Evolutionary conservation across 2,329 filamentous ascomycete genomes (phyloP).

Genomic region (Tolypocladium paradoxum): DNA sequence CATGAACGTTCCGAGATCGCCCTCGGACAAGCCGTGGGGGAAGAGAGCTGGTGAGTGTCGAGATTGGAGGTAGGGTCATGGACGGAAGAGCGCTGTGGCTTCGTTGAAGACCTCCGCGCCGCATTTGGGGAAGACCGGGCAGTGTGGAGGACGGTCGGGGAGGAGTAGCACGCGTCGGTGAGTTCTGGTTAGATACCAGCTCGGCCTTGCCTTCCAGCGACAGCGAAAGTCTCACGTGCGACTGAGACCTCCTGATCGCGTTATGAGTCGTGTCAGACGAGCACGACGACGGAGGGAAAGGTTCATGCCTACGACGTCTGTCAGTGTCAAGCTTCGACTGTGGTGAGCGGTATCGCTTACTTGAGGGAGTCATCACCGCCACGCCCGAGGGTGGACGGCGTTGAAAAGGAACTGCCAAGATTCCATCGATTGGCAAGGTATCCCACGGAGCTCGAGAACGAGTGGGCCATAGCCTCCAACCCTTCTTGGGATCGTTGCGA

Average conservation of each 20-base stretch:
- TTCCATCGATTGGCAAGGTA: slow-evolving; percentile 50
- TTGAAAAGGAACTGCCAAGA: slow-evolving; percentile 37
- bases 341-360: slow-evolving; percentile 21
- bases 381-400: slow-evolving; percentile 30
- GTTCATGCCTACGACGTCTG: slow-evolving; percentile 24
- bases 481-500: slow-evolving; percentile 17
- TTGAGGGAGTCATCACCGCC: slow-evolving; percentile 32
- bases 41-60: slow-evolving; percentile 38
- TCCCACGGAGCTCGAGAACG: slow-evolving; percentile 33
- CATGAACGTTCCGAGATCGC: slow-evolving; percentile 75
- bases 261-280: slow-evolving; percentile 29
- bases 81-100: slow-evolving; percentile 58
- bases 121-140: slow-evolving; percentile 35
- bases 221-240: slow-evolving; percentile 66
- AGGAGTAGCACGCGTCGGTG: slow-evolving; percentile 45
- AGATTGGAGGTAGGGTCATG: slow-evolving; percentile 46
- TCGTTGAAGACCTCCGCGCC: slow-evolving; percentile 48
- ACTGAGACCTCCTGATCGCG: slow-evolving; percentile 23
- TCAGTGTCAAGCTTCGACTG: neutral
- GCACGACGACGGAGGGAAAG: slow-evolving; percentile 31
- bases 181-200: slow-evolving; percentile 59
- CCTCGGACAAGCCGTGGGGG: slow-evolving; percentile 51
- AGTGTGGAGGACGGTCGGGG: slow-evolving; percentile 36
- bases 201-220: slow-evolving; percentile 88
- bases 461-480: slow-evolving; percentile 23